Percentiles rank a stretch among this genome's conserved stretches.
phyloP scores from a whole-genome alignment of 2,329 filamentous ascomycete genomes.

The Aspergillus felis region DNA sequence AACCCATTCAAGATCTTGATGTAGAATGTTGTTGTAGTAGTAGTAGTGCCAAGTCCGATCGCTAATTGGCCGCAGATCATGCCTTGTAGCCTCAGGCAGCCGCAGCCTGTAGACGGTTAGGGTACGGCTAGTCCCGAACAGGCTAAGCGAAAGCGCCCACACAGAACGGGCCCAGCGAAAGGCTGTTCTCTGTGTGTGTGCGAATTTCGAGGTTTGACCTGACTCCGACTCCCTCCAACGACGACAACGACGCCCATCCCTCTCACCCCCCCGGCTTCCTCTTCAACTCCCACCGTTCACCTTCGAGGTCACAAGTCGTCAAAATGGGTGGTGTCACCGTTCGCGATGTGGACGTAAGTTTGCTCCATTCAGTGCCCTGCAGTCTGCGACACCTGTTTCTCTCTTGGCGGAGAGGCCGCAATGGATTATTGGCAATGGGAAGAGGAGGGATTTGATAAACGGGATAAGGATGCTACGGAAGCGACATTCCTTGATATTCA shows the following conservation, averaged over 20 bases:
- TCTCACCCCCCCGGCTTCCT: slow-evolving; percentile 30
- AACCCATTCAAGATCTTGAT: too few relatives aligned
- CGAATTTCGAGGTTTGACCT: slow-evolving; percentile 33
- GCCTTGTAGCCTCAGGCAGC: slow-evolving; percentile 12
- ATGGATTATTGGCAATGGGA: slow-evolving; percentile 12
- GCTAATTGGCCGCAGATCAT: background rate
- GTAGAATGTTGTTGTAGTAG: background rate
- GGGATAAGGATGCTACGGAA: background rate
- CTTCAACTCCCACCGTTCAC: slow-evolving; percentile 25
- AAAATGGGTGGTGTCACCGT: slow-evolving; percentile 66
- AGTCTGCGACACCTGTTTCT: slow-evolving; percentile 12
- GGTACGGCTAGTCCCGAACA: slow-evolving; percentile 39
- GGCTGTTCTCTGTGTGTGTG: slow-evolving; percentile 26
- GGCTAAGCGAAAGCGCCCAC: slow-evolving; percentile 39
- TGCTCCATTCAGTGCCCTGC: slow-evolving; percentile 13
- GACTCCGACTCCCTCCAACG: slow-evolving; percentile 29
- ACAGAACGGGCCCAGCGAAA: slow-evolving; percentile 31
- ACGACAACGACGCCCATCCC: slow-evolving; percentile 38
- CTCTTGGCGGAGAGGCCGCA: background rate
- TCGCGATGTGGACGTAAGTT: slow-evolving; percentile 62
- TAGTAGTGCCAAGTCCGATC: background rate
- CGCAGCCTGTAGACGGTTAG: slow-evolving; percentile 21
- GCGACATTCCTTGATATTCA: background rate
- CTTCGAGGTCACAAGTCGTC: slow-evolving; percentile 40
- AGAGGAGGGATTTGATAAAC: slow-evolving; percentile 2